Evolutionary conservation across 495 filamentous ascomycete genomes (phyloP), one percentile per base, ranked within the genome.

Genomic region (Hypomontagnella submonticulosa): DNA sequence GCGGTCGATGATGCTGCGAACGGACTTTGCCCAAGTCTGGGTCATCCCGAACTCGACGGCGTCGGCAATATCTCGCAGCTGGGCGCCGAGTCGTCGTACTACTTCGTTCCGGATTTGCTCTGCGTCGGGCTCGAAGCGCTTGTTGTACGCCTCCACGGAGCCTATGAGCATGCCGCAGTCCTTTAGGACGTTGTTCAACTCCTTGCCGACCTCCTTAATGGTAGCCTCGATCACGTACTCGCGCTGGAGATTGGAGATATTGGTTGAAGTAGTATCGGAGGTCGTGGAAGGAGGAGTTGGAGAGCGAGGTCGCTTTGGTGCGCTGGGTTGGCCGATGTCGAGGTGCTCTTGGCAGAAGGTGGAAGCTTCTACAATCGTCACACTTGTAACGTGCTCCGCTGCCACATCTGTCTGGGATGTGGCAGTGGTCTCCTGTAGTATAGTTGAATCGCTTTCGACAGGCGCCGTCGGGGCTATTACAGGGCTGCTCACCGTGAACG

Each of bases 151-250:
- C 19, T 19, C 19, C 16, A 0, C 27, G 34, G 11, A 18, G 11
- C 55, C 55, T 6, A 66, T 48, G 4, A 27, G 6, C 23, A 27
- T 42, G 1, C 36, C 49, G 43, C 30, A 56, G 34, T 6, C 12
- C n/a, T 41, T 11, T n/a, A 58, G 19, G 12, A 58, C 11, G 0
- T 34, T 3, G 11, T 48, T 1, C 42, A 33, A 60, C 1, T 30
- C 34, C n/a, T 19, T 10, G n/a, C 16, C 48, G 13, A 66, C 27
- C 1, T 4, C 9, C 2, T 41, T 10, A 36, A 46, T 8, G 0
- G 56, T 9, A 0, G 50, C 15, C 5, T 5, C 0, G 37, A 66
- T 38, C 7, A 61, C 57, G 32, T 30, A 66, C 9, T 57, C 56
- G 4, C 44, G 52, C 13, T 62, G 51, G 10, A 34, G 30, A 0